A percentile compares a stretch with the other conserved stretches of the same genome.
Conservation (phyloP, 768 basidiomycete genomes). For the Pisolithus marmoratus region DNA sequence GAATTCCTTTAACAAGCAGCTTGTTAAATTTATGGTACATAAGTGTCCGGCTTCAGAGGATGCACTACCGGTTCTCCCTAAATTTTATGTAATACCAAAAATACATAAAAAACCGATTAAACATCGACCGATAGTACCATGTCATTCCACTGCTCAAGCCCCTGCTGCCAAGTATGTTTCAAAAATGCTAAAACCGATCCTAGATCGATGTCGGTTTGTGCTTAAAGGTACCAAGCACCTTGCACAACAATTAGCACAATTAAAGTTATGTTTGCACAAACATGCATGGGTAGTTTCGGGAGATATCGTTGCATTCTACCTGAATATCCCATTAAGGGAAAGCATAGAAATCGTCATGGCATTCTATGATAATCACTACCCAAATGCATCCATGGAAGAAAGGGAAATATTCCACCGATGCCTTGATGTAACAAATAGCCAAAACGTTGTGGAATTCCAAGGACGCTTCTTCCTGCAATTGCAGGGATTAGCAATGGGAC, state of each 20-base stretch:
- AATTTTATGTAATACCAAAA: conserved; percentile 29
- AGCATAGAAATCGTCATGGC: too few relatives aligned
- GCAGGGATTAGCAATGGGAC: too few relatives aligned
- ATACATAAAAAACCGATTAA: conserved; percentile 29
- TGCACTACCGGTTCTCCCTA: not conserved
- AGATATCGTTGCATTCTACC: not conserved
- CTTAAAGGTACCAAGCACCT: too few relatives aligned
- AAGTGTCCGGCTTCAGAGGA: conserved; percentile 1
- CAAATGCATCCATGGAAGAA: too few relatives aligned
- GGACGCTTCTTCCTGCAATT: too few relatives aligned
- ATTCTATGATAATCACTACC: too few relatives aligned
- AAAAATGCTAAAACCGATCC: conserved; percentile 28
- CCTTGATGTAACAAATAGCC: too few relatives aligned
- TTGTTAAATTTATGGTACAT: not conserved
- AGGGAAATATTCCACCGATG: too few relatives aligned
- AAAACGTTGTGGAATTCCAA: too few relatives aligned
- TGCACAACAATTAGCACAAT: too few relatives aligned
- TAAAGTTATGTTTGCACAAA: not conserved
- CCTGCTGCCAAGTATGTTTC: conserved; percentile 27
- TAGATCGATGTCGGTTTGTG: not conserved
- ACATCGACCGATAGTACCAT: conserved; percentile 29
- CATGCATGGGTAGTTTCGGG: not conserved
- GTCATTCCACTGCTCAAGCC: conserved; percentile 23
- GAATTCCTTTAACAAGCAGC: too few relatives aligned
- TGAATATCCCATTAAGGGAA: not conserved